Evolutionary conservation across 2,329 filamentous ascomycete species (phyloP), one percentile per base, ranked within the genome.

Genomic region (Pseudocercospora fuligena): DNA sequence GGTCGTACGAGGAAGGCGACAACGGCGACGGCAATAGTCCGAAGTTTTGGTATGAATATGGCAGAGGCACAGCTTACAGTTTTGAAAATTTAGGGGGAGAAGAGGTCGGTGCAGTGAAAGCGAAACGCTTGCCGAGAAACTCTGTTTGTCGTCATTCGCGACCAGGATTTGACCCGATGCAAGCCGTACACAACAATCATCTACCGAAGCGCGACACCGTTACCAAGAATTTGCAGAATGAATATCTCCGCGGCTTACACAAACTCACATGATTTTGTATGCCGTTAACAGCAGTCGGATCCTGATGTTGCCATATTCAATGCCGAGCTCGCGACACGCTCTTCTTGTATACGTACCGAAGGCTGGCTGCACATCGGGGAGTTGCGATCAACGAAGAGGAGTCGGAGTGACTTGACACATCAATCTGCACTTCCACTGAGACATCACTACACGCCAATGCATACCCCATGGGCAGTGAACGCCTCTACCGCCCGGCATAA

Each of bases 191-290:
- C 31, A 33, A 33, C 8, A 9, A 5, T 43, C n/a, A 43, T n/a
- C n/a, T 46, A 46, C 40, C 40, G 9, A 46, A 16, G 40, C 40
- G 21, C n/a, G 46, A 19, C 46, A 23, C 46, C 21, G 7, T 47
- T 47, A 47, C 46, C 46, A 47, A 47, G 46, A 47, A 47, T 47
- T 23, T 19, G 27, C 25, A n/a, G 21, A 49, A 14, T 7, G 29
- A 43, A 6, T n/a, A 49, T 60, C 54, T 64, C 63, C 63, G 57
- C 63, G 33, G 58, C 43, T 53, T 65, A 58, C 36, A 65, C 59
- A 40, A 61, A 59, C 49, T 33, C 51, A 49, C 51, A 33, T 58
- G 58, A 58, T 49, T 21, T 19, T 19, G 46, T 19, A 49, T 25
- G 16, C 46, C 46, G n/a, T 49, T 25, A 21, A 49, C 46, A 47